Evolutionary conservation across 805 yeast species (phyloP), one percentile per base, ranked within the genome.

Genomic region (Hemisphaericaspora nanyangensis): DNA sequence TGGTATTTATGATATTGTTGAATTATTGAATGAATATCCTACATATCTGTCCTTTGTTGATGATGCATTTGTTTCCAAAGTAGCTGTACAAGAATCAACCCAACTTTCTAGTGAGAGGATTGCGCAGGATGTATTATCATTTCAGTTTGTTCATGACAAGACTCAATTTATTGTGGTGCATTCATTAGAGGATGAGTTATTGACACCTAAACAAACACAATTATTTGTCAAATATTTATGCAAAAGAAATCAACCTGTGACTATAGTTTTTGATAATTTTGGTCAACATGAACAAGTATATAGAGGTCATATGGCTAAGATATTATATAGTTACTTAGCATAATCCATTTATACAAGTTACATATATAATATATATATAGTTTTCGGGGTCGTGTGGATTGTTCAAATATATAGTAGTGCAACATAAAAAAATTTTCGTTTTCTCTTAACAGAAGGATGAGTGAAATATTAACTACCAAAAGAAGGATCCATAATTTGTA

Each of bases 201-300:
- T 87, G 16, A 61, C 77, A 2, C 39, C 62, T 18, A 56, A 59
- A 3, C 93, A 85, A 50, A 64, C 82, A 0, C 48, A 60, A 3
- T 39, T 55, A 39, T 60, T 82, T 18, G 42, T 51, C 2, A 30
- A 47, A 0, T 66, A 66, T 52, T 55, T 80, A 2, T 47, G 55
- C 6, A 26, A 32, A 4, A 35, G 24, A 3, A 43, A 42, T 2
- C 31, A 50, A 18, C 37, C 35, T 2, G 49, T 40, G 26, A 31
- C 34, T 17, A 45, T 42, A 6, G 17, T 13, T 13, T 37, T 37
- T 4, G 76, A 60, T 1, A 55, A 68, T 29, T 71, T 71, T 60
- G 91, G 95, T 1, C 37, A 46, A 29, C 95, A 85, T 48, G 82
- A 85, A 53, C 77, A 82, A 33, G 86, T 83, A 17, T 82, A 76